Evolutionary conservation across 176 grass and related monocot genomes (phyloP).

Genomic region (Cenchrus americanus): DNA sequence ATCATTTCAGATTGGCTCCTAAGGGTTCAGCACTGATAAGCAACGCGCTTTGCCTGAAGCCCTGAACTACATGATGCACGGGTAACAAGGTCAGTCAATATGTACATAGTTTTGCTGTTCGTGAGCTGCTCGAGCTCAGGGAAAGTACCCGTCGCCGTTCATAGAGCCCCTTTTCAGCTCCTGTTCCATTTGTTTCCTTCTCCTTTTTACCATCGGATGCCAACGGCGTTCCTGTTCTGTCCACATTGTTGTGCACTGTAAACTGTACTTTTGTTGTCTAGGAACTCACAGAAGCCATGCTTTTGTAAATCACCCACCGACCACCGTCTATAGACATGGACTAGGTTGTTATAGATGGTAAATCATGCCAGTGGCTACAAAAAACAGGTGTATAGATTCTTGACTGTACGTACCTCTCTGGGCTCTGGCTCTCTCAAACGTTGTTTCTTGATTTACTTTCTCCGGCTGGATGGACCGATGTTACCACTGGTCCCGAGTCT

Average conservation of each 20-base stretch:
- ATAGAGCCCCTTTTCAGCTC: background rate
- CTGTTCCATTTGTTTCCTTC: constrained; percentile 2
- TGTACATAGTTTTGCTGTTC: background rate
- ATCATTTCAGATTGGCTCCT: constrained; percentile 30
- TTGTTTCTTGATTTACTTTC: too few relatives aligned
- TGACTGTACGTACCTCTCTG: too few relatives aligned
- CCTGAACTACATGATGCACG: constrained; percentile 13
- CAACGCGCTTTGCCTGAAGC: background rate
- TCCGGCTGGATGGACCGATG: background rate
- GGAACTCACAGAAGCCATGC: background rate
- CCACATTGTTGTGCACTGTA: background rate
- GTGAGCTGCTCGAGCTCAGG: background rate
- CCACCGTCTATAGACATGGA: background rate
- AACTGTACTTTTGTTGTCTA: background rate
- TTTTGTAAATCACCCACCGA: background rate
- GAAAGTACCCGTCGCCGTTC: background rate
- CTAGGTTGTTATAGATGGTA: background rate
- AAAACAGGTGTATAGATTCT: too few relatives aligned
- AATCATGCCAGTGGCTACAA: background rate
- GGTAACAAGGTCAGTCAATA: background rate
- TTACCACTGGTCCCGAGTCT: background rate
- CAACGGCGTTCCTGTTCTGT: background rate
- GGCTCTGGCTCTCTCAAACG: too few relatives aligned
- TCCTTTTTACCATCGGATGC: background rate
- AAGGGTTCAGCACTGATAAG: background rate